Evolutionary conservation across 768 basidiomycete species (phyloP), one percentile per base, ranked within the genome.

Genomic region (Amanita exitialis): DNA sequence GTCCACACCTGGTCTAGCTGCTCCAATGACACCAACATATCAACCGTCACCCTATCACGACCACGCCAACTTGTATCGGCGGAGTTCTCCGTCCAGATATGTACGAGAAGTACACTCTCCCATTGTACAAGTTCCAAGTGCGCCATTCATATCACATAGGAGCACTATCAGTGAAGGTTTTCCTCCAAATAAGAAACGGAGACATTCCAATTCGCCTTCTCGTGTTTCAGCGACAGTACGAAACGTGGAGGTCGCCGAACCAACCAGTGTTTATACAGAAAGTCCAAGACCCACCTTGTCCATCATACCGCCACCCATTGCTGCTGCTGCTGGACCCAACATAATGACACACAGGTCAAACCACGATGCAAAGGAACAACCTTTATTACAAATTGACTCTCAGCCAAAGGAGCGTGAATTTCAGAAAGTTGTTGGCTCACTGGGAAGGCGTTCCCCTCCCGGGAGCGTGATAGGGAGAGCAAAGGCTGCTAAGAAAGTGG

Each of bases 391-490:
- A 42, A 16, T 46, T 46, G 39, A 51, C 47, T 20, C 36, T 47
- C 43, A 44, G 13, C 21, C 34, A 6, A 47, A 32, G 46, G 47
- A 59, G 47, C 56, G 55, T 21, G 62, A 60, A 42, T 45, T 49
- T 20, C 63, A 60, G 50, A 57, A 61, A 28, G 52, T 66, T 20
- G 55, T 64, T 46, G 68, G 63, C 56, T 64, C 65, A 35, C 55
- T 60, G 18, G 67, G 67, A 18, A 62, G 71, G 53, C 60, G 76
- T n/a, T 71, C 73, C 32, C 73, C 77, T 47, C 75, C 75, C 2
- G 75, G 75, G n/a, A 76, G 74, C 54, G 64, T 67, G 41, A 62
- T 64, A 30, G 74, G 74, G 16, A 62, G 75, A 48, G 72, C 72
- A 20, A 73, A 71, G 49, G 72, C 74, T 21, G 69, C 71, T 6